Evolutionary conservation across 805 yeast genomes (phyloP).

Genomic region (Candida ficus): DNA sequence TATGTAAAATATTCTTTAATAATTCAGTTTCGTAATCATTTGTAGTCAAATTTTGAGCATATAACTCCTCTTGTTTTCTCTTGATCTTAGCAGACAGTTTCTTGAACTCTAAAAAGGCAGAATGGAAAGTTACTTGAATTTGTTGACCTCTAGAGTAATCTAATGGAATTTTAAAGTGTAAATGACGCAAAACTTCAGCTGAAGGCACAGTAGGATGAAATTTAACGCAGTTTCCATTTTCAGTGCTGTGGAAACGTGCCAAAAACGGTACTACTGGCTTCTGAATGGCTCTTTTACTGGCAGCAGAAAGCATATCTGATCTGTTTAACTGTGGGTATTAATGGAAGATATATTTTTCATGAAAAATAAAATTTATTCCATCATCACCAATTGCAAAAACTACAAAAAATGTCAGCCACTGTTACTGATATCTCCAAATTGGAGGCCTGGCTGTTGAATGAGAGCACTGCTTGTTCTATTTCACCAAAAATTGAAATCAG

Average conservation of each 20-base stretch:
- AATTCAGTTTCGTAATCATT: conserved; percentile 44
- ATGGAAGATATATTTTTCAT: not conserved
- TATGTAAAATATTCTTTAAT: conserved; percentile 35
- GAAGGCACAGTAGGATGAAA: conserved; percentile 30
- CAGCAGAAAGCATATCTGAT: not conserved
- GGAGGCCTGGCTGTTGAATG: conserved; percentile 8
- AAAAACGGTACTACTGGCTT: not conserved
- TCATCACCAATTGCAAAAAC: too few relatives aligned
- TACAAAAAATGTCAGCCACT: too few relatives aligned
- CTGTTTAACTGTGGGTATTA: too few relatives aligned
- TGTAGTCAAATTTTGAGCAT: conserved; percentile 34
- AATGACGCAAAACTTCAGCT: conserved; percentile 36
- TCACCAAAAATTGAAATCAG: conserved; percentile 37
- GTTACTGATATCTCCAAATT: not conserved
- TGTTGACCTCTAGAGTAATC: conserved; percentile 45
- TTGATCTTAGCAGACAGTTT: conserved; percentile 43
- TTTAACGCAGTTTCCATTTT: conserved; percentile 11
- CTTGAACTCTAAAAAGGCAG: conserved; percentile 55
- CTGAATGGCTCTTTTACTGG: not conserved
- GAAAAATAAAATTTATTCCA: too few relatives aligned
- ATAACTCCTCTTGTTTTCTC: conserved; percentile 34
- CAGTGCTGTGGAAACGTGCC: not conserved
- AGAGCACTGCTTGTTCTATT: not conserved
- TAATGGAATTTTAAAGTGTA: conserved; percentile 34
- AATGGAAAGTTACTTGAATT: conserved; percentile 52